Conservation (phyloP, 768 basidiomycete species). For the Rhodosporidiobolus sp. region DNA sequence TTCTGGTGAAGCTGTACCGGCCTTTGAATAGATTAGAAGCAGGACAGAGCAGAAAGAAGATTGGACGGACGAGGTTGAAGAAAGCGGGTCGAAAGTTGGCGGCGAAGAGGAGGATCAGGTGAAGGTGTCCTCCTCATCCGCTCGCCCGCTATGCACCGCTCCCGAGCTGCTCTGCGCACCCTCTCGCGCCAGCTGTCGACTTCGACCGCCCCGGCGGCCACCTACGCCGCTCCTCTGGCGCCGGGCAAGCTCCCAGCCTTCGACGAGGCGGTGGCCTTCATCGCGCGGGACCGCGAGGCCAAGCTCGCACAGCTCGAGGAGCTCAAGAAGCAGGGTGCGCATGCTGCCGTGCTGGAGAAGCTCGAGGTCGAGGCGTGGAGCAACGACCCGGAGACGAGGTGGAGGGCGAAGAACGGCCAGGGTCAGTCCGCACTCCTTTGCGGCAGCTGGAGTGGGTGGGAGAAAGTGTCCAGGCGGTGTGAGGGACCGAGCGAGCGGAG, state of each 20-base stretch:
- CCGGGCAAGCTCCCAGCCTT: constrained; percentile 54
- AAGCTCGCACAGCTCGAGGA: constrained; percentile 55
- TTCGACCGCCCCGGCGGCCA: not conserved
- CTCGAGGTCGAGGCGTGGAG: constrained; percentile 75
- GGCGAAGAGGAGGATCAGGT: not conserved
- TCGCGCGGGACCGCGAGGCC: constrained; percentile 61
- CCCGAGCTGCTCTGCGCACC: constrained; percentile 9
- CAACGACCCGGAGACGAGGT: constrained; percentile 78
- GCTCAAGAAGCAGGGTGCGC: constrained; percentile 49
- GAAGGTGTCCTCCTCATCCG: not conserved
- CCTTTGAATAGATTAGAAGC: no score
- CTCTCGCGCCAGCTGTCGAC: constrained; percentile 19
- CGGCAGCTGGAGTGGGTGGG: no score
- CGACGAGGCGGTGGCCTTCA: constrained; percentile 73
- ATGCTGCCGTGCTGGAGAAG: constrained; percentile 50
- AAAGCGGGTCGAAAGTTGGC: not conserved
- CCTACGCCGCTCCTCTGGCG: constrained; percentile 21
- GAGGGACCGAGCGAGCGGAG: no score
- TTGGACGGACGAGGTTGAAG: no score
- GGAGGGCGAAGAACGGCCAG: constrained; percentile 74
- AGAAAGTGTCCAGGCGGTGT: not conserved
- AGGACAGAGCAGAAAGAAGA: no score
- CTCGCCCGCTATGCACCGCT: constrained; percentile 19
- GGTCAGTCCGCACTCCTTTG: constrained; percentile 55
- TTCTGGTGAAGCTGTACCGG: no score